Percentiles rank a stretch among this genome's conserved stretches.
Conservation (phyloP, 2,329 filamentous ascomycete genomes). For the Amesomyces nigricolor region DNA sequence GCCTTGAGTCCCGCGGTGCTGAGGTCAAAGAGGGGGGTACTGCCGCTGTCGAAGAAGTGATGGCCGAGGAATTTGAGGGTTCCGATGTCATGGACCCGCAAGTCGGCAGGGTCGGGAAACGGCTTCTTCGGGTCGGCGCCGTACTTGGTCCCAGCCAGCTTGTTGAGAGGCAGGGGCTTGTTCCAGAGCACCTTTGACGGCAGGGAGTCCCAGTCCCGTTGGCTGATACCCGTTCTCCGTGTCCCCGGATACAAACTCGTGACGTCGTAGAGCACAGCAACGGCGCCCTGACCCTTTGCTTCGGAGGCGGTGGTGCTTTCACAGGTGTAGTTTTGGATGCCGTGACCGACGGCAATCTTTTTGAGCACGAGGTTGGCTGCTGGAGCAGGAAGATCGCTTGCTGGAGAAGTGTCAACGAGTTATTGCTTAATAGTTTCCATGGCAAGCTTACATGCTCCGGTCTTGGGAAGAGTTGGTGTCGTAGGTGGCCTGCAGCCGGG, state of each 20-base stretch:
- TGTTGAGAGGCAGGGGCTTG: conserved; percentile 44
- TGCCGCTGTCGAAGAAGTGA: conserved; percentile 58
- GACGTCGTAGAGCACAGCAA: conserved; percentile 56
- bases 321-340: conserved; percentile 67
- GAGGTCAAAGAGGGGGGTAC: conserved; percentile 57
- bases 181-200: conserved; percentile 37
- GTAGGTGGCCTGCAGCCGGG: conserved; percentile 16
- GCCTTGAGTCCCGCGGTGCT: conserved; percentile 36
- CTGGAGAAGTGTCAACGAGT: conserved; percentile 24
- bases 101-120: conserved; percentile 37
- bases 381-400: conserved; percentile 41
- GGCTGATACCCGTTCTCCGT: conserved; percentile 34
- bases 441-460: conserved; percentile 17
- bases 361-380: conserved; percentile 39
- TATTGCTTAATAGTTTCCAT: too few relatives aligned
- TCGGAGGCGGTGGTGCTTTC: conserved; percentile 25
- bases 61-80: conserved; percentile 49
- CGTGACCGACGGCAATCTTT: conserved; percentile 56
- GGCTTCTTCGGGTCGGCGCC: conserved; percentile 43
- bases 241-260: conserved; percentile 46
- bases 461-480: conserved; percentile 20
- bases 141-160: conserved; percentile 30
- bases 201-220: conserved; percentile 37
- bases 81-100: conserved; percentile 34
- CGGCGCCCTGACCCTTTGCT: conserved; percentile 42